Base-by-base conservation (phyloP, 352 stramenopile genomes). In the Phytophthora agathidicida region DNA sequence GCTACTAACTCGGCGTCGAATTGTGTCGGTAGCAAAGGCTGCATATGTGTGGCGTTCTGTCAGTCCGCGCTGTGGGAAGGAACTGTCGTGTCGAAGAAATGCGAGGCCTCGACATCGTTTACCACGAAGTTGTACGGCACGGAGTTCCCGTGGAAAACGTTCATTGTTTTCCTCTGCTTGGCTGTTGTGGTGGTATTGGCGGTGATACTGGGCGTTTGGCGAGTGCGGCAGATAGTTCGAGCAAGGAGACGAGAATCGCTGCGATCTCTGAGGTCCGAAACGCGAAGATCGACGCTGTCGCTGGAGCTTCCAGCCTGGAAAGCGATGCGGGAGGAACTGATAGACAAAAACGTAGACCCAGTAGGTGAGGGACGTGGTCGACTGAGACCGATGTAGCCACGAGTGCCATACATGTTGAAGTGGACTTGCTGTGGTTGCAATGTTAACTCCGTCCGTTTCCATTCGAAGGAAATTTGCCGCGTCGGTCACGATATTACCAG, bases 31-130 rank as follows among this genome's bases (percentile, higher is more conserved):
- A 60, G 32, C 1, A 53, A 44, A 16, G 69, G 66, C 17, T 82
- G 73, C 26, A 53, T 82, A 23, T 82, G 73, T 32, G 44, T 77
- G 19, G 47, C 33, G 7, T 70, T 75, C 57, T 82, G 73, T 20
- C 66, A 82, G 52, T 72, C 69, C n/a, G 10, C 30, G 2, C 7
- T 41, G 19, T 82, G 71, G 61, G 7, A 45, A 16, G 30, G 44
- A 32, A 56, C 32, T 5, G 50, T 79, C 3, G 7, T 60, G 2
- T 26, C 37, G 0, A 33, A 59, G 3, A 45, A 72, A 0, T 79
- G 69, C 23, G 24, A 39, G 14, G 23, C 42, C 4, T 52, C 35
- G 0, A 35, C 28, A 3, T 35, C 46, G 4, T 23, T 48, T 3
- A 49, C 37, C 5, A 59, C 45, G 27, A 49, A 28, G 17, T 16